These are phyloP conservation scores for Pythium coloratum DNA, from an alignment of 352 stramenopile genomes.

Conservation along the genomic window DNA sequence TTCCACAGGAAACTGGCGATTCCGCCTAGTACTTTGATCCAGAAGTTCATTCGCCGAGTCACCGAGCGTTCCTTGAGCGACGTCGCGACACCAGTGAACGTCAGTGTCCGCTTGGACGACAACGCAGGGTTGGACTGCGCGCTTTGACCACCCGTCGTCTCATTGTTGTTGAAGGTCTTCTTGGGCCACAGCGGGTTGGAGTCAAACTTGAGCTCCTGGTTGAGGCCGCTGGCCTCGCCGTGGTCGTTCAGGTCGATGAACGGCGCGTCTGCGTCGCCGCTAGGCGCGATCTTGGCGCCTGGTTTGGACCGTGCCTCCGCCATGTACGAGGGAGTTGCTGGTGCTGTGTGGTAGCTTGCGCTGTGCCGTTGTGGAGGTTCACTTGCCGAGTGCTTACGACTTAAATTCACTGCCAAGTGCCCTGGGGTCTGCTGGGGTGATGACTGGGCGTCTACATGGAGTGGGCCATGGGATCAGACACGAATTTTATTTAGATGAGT, in stretches of 20 bases:
- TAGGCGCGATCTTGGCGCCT: not conserved
- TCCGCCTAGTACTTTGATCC: conserved; percentile 15
- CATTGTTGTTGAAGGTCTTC: not conserved
- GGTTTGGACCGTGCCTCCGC: not conserved
- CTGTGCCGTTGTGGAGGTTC: too few species aligned
- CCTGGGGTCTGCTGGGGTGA: too few species aligned
- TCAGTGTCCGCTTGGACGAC: conserved; percentile 4
- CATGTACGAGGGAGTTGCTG: not conserved
- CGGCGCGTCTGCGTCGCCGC: too few species aligned
- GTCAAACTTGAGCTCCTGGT: not conserved
- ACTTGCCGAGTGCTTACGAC: too few species aligned
- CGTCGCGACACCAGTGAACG: conserved; percentile 2
- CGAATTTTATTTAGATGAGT: too few species aligned
- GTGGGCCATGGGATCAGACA: too few species aligned
- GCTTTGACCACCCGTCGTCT: not conserved
- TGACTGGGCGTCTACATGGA: too few species aligned
- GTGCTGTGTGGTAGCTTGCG: not conserved
- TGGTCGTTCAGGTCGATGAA: not conserved
- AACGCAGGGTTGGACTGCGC: not conserved
- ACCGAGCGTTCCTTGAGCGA: conserved; percentile 6
- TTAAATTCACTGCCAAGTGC: too few species aligned
- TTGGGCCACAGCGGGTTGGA: conserved; percentile 3
- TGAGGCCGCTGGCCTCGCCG: not conserved
- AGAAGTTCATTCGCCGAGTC: conserved; percentile 6
- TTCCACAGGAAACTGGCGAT: conserved; percentile 19